Evolutionary conservation across 768 basidiomycete genomes (phyloP).

Genomic region (Coprinellus micaceus): DNA sequence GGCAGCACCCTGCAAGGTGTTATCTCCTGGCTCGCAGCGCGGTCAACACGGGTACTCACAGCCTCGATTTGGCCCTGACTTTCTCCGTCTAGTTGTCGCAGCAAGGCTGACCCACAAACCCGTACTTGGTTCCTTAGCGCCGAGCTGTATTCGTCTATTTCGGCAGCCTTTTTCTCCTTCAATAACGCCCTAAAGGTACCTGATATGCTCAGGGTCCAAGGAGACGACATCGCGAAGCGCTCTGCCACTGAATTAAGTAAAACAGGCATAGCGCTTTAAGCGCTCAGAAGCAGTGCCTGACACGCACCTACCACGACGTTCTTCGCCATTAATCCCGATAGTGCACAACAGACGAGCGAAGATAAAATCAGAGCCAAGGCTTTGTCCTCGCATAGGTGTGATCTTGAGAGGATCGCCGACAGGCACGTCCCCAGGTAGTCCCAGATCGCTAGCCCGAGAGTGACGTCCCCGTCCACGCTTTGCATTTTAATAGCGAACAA

Average conservation of each 20-base stretch:
- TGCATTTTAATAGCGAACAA: neutral
- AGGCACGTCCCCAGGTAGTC: neutral
- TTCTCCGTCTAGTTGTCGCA: neutral
- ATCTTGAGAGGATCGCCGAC: neutral
- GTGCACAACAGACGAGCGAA: neutral
- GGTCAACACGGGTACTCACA: neutral
- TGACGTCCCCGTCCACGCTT: neutral
- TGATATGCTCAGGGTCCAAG: neutral
- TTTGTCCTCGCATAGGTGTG: neutral
- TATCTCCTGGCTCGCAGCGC: neutral
- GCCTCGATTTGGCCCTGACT: neutral
- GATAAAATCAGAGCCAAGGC: neutral
- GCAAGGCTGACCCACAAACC: neutral
- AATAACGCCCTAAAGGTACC: neutral
- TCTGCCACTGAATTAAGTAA: neutral
- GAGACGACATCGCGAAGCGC: neutral
- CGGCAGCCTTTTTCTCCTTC: neutral
- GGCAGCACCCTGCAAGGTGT: neutral
- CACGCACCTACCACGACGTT: neutral
- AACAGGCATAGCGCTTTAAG: neutral
- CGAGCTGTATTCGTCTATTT: neutral
- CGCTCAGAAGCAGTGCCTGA: neutral
- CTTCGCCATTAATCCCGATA: neutral
- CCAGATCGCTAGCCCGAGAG: neutral
- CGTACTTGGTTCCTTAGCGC: neutral